These are phyloP conservation scores for Musa itinerans DNA, from an alignment of 176 grass and related monocot genomes.

Conservation along the genomic window DNA sequence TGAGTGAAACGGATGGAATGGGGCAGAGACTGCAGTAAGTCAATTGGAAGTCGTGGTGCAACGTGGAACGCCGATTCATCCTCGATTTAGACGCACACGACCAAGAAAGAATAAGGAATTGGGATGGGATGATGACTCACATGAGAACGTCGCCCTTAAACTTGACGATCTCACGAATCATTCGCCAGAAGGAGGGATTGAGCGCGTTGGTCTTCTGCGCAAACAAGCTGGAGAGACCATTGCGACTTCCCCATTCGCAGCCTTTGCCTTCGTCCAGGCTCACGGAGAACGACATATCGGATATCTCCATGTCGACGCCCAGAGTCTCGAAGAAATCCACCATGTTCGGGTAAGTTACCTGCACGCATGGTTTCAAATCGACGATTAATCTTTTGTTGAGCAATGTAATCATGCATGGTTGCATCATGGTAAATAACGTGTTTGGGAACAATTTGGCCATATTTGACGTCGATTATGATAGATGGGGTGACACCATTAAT, in stretches of 20 bases:
- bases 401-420: too few relatives aligned
- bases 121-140: constrained; percentile 9
- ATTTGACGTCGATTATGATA: too few relatives aligned
- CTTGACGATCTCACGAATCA: constrained; percentile 56
- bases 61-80: too few relatives aligned
- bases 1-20: too few relatives aligned
- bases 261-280: constrained; percentile 39
- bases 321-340: constrained; percentile 73
- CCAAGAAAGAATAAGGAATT: not conserved
- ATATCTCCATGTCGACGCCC: constrained; percentile 74
- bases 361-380: not conserved
- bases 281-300: constrained; percentile 80
- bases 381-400: too few relatives aligned
- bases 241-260: constrained; percentile 77
- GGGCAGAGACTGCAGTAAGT: too few relatives aligned
- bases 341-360: constrained; percentile 97
- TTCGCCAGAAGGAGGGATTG: constrained; percentile 56
- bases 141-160: constrained; percentile 53
- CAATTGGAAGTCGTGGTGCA: too few relatives aligned
- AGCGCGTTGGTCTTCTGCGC: constrained; percentile 66
- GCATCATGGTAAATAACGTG: too few relatives aligned
- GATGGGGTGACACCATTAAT: too few relatives aligned
- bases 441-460: too few relatives aligned
- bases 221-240: constrained; percentile 51
- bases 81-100: too few relatives aligned